A percentile compares a stretch with the other conserved stretches of the same genome.
These are phyloP conservation scores for Tolypocladium album DNA, from an alignment of 2,329 filamentous ascomycete genomes.

Conservation along the genomic window DNA sequence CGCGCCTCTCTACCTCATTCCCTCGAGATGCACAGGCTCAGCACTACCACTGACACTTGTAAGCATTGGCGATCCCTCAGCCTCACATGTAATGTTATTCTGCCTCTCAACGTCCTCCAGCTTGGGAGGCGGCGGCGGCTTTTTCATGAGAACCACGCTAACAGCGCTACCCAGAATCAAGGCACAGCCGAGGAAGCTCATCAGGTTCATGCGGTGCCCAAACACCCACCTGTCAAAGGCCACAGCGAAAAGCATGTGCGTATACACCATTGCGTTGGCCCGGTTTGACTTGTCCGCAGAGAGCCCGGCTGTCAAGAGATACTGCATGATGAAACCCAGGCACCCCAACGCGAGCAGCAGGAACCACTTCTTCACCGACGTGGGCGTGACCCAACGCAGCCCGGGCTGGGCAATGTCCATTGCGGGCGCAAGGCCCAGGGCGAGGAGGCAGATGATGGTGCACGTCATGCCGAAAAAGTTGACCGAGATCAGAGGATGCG, in stretches of 20 bases:
- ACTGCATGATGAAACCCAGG: conserved; percentile 77
- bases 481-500: conserved; percentile 74
- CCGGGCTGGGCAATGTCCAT: conserved; percentile 33
- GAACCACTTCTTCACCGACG: conserved; percentile 45
- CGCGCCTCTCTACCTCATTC: not conserved
- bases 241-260: conserved; percentile 45
- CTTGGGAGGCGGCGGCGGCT: conserved; percentile 16
- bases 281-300: conserved; percentile 56
- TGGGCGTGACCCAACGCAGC: conserved; percentile 31
- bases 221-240: conserved; percentile 42
- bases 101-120: conserved; percentile 23
- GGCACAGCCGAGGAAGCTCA: conserved; percentile 38
- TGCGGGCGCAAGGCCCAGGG: conserved; percentile 42
- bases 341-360: conserved; percentile 58
- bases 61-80: conserved; percentile 31
- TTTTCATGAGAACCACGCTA: conserved; percentile 36
- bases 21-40: conserved; percentile 8
- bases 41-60: conserved; percentile 16
- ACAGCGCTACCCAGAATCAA: conserved; percentile 43
- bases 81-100: conserved; percentile 15
- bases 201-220: conserved; percentile 36
- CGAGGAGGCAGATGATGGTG: conserved; percentile 52
- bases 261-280: conserved; percentile 48
- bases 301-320: conserved; percentile 69
- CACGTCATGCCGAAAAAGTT: conserved; percentile 72